Conservation (phyloP, 768 basidiomycete species). For the Boletus fagicola region DNA sequence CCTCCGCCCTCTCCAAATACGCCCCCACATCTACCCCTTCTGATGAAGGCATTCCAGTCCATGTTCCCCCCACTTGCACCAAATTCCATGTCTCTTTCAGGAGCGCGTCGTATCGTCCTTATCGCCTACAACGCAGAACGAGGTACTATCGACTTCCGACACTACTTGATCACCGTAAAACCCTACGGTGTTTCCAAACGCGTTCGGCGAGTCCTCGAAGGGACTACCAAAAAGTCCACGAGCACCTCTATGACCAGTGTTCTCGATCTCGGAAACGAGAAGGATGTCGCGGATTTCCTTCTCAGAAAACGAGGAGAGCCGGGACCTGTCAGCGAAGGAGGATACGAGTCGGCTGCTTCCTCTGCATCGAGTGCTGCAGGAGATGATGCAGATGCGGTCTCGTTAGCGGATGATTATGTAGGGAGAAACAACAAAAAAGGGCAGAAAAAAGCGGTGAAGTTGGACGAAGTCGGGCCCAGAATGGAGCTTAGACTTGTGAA, state of each 20-base stretch:
- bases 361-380: conserved; percentile 80
- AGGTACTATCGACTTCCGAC: conserved; percentile 87
- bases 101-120: conserved; percentile 91
- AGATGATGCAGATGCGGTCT: conserved; percentile 77
- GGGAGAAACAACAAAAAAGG: conserved; percentile 93
- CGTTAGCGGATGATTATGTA: conserved; percentile 89
- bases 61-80: conserved; percentile 93
- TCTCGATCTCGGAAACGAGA: conserved; percentile 83
- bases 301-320: conserved; percentile 65
- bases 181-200: conserved; percentile 92
- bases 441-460: conserved; percentile 81
- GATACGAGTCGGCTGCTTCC: conserved; percentile 81
- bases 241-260: conserved; percentile 37
- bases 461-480: conserved; percentile 94
- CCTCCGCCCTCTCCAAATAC: conserved; percentile 70
- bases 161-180: conserved; percentile 93
- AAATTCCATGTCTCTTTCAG: conserved; percentile 73
- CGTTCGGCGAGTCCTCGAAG: conserved; percentile 82
- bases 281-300: conserved; percentile 94
- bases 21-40: conserved; percentile 81
- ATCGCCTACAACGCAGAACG: conserved; percentile 86
- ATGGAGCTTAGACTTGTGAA: conserved; percentile 93
- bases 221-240: conserved; percentile 37
- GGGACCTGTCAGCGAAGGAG: conserved; percentile 54
- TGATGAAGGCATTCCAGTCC: conserved; percentile 95